Base-by-base conservation (phyloP, 192 early-diverging fungal genomes). In the Spizellomyces punctatus region DNA sequence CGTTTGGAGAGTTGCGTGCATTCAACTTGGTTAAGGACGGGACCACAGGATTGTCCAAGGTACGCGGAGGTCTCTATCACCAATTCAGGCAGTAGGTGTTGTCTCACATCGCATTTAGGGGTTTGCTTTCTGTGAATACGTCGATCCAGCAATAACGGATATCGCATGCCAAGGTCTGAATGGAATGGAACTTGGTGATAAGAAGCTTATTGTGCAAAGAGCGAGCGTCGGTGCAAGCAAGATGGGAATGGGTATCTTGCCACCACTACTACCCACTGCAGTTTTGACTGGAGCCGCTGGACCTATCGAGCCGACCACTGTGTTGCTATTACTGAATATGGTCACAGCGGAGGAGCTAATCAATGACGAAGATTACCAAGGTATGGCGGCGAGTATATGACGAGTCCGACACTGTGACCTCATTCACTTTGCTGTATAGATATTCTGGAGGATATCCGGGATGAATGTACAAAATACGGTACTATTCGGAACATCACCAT, bases 81-180 rank as follows among this genome's bases (percentile, higher is more conserved):
- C 57, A 49, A 17, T 16, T 45, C 2, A 22, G 52, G 21, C 58
- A 45, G 45, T 44, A 49, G 6, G 60, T 50, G 57, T 81, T 17
- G 10, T 49, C 17, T 19, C 22, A 62, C 8, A 50, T 12, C 36
- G 27, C 69, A 52, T 59, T 45, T 71, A 93, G 81, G 97, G 97
- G 3, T 98, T 93, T 83, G 97, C 95, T 4, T 98, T 99, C 70
- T 96, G 95, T 76, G 97, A 99, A 81, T 99, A 95, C 67, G 83
- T 85, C 16, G 93, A 98, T 76, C 89, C 93, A 17, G 85, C 70
- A 36, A 78, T 96, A 12, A 98, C 96, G 6, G 97, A 99, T 71
- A 82, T 95, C 48, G 97, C 94, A 10, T 96, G 95, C 73, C 88
- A 96, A 74, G 95, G 95, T 2, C 87, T 99, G 36, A 96, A 98